A percentile compares a stretch with the other conserved stretches of the same genome.
phyloP scores from a whole-genome alignment of 2,329 filamentous ascomycete species.

The Hypoxylon sp. region DNA sequence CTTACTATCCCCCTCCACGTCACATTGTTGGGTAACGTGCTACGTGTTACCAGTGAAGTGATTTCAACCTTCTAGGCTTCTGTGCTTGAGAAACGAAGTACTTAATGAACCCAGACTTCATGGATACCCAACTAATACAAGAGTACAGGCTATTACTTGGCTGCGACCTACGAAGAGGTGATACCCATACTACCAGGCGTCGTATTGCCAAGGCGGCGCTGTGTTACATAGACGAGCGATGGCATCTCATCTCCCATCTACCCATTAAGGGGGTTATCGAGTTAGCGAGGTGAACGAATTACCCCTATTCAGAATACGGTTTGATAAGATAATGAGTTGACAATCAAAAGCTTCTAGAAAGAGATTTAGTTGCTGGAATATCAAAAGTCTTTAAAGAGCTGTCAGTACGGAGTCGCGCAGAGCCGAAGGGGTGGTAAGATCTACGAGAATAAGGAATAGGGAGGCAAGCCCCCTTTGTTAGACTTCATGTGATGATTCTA shows the following conservation, averaged over 20 bases:
- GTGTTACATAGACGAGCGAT: not conserved
- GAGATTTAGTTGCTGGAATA: not conserved
- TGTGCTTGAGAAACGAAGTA: not conserved
- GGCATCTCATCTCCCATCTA: not conserved
- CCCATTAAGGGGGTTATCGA: slow-evolving; percentile 7
- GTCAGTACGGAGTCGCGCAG: not conserved
- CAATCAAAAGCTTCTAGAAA: not conserved
- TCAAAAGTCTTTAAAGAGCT: not conserved
- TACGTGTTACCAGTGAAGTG: slow-evolving; percentile 19
- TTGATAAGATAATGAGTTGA: not conserved
- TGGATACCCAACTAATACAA: not conserved
- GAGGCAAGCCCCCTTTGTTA: not conserved
- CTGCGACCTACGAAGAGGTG: slow-evolving; percentile 2
- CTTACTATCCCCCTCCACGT: slow-evolving; percentile 15
- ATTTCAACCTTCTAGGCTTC: slow-evolving; percentile 8
- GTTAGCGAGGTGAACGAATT: slow-evolving; percentile 4
- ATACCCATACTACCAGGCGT: not conserved
- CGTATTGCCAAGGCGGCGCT: slow-evolving; percentile 16
- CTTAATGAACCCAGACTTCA: not conserved
- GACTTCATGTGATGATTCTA: not conserved
- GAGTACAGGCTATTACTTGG: slow-evolving; percentile 9
- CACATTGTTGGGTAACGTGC: slow-evolving; percentile 7
- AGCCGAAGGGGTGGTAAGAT: not conserved
- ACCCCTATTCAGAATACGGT: slow-evolving; percentile 1
- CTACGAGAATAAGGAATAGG: not conserved